Conservation (phyloP, 1,139 yeast species). For the Scheffersomyces titani region DNA sequence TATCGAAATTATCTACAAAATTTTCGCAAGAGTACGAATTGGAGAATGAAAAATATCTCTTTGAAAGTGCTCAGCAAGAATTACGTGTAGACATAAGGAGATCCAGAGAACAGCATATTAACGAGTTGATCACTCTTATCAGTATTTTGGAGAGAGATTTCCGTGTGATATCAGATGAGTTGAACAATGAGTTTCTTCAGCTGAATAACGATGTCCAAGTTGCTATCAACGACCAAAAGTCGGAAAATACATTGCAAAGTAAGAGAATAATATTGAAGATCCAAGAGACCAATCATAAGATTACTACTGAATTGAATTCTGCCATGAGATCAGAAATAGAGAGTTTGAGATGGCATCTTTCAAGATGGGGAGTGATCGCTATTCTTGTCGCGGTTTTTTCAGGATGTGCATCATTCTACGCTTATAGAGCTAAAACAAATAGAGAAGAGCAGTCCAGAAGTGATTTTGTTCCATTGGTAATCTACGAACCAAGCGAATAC, state of each 20-base stretch:
- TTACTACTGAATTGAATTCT: slow-evolving; percentile 78
- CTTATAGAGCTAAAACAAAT: slow-evolving; percentile 29
- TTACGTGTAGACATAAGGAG: slow-evolving; percentile 76
- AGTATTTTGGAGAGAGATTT: slow-evolving; percentile 73
- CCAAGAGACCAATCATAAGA: slow-evolving; percentile 84
- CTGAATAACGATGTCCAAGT: slow-evolving; percentile 78
- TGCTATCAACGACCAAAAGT: slow-evolving; percentile 82
- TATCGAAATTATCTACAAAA: slow-evolving; percentile 57
- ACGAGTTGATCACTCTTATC: slow-evolving; percentile 66
- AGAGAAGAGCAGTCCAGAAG: slow-evolving; percentile 25
- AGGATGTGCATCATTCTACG: slow-evolving; percentile 44
- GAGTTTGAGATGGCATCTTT: slow-evolving; percentile 88
- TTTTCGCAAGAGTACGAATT: slow-evolving; percentile 69
- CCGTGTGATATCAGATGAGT: slow-evolving; percentile 71
- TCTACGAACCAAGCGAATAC: slow-evolving; percentile 50
- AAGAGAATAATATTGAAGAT: slow-evolving; percentile 68
- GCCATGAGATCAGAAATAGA: slow-evolving; percentile 87
- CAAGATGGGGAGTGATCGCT: slow-evolving; percentile 79
- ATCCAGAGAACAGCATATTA: slow-evolving; percentile 69
- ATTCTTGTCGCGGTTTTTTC: slow-evolving; percentile 47
- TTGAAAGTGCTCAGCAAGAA: slow-evolving; percentile 93
- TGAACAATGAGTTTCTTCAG: slow-evolving; percentile 67
- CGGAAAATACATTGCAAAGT: slow-evolving; percentile 78
- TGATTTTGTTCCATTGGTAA: slow-evolving; percentile 47
- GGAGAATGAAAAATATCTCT: slow-evolving; percentile 83